A percentile compares a stretch with the other conserved stretches of the same genome.
Conservation (phyloP, 75 land plant species). For the Adiantum capillusveneris region DNA sequence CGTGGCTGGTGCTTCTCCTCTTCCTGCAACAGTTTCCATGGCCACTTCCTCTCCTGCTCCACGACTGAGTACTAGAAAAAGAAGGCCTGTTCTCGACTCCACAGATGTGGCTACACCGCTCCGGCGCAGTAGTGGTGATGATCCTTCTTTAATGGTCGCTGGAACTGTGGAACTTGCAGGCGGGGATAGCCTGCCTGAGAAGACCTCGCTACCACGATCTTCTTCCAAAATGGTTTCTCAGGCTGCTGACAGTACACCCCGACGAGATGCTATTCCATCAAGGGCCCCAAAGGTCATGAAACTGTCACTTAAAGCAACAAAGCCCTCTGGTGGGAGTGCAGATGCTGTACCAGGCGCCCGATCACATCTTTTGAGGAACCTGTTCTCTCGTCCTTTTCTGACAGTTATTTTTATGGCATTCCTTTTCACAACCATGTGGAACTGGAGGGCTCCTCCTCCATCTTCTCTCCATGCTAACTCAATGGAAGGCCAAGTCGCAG, state of each 20-base stretch:
- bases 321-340: neutral
- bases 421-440: constrained; percentile 32
- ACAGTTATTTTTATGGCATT: constrained; percentile 21
- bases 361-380: neutral
- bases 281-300: neutral
- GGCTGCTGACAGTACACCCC: neutral
- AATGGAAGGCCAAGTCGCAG: constrained; percentile 46
- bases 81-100: neutral
- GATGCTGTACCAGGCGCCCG: neutral
- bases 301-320: neutral
- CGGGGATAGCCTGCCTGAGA: neutral
- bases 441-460: neutral
- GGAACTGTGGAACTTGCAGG: neutral
- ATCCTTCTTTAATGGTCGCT: neutral
- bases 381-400: neutral
- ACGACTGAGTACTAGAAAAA: neutral
- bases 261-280: neutral
- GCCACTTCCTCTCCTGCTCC: neutral
- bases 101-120: neutral
- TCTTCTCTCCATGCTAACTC: constrained; percentile 8
- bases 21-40: neutral
- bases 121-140: neutral
- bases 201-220: neutral
- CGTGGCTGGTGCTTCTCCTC: neutral
- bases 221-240: neutral